Evolutionary conservation across 441 rosid genomes (phyloP).

Genomic region (Metrosideros polymorpha): DNA sequence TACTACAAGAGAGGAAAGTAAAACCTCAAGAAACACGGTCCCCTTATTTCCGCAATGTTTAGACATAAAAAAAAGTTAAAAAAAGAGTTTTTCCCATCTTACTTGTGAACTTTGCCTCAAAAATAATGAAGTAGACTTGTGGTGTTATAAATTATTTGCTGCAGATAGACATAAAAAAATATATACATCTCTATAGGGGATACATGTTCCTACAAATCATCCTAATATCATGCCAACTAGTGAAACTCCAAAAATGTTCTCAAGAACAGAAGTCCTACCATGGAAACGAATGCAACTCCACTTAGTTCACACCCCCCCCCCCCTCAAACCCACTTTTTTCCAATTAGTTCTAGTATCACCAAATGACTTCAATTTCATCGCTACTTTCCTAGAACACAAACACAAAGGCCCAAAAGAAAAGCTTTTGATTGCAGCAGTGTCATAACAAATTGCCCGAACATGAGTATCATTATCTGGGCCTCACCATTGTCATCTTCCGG

Average conservation of each 20-base stretch:
- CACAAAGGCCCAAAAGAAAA: neutral
- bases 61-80: neutral
- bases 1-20: neutral
- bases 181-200: neutral
- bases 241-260: neutral
- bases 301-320: neutral
- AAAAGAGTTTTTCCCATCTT: neutral
- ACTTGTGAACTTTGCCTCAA: neutral
- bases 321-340: neutral
- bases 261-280: neutral
- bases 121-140: neutral
- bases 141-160: neutral
- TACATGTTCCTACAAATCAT: neutral
- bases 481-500: conserved; percentile 44
- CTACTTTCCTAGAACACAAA: neutral
- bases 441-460: neutral
- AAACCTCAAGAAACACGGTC: neutral
- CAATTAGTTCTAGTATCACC: neutral
- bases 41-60: neutral
- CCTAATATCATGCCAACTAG: neutral
- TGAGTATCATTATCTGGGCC: neutral
- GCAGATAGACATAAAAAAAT: neutral
- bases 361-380: neutral
- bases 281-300: neutral
- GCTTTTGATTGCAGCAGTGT: neutral